Evolutionary conservation across 768 basidiomycete species (phyloP), one percentile per base, ranked within the genome.

Genomic region (Auricularia cornea): DNA sequence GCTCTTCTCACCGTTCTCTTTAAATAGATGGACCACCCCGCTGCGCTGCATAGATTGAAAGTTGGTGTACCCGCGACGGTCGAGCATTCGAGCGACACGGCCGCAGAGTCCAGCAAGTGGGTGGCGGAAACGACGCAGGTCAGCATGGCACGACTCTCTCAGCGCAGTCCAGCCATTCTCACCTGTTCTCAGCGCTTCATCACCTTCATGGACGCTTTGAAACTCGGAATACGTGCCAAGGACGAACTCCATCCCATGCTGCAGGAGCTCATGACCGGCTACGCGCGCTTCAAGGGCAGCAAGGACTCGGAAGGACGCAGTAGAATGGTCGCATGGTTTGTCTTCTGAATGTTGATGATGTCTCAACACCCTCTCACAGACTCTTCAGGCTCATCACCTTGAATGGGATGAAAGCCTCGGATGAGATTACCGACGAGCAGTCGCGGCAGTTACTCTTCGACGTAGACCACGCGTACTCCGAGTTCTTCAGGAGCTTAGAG

Each of bases 131-230:
- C 96, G 4, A 98, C 96, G 0, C 35, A 38, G 35, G 35, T 38
- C 35, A 38, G 35, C 16, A 63, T 38, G n/a, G n/a, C n/a, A n/a
- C 26, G n/a, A 28, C 29, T 11, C 30, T n/a, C n/a, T 41, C n/a
- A 40, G 57, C 23, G 48, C 1, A 3, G 59, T 68, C 2, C 63
- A 35, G 3, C 54, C 59, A 28, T 51, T 44, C 54, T 63, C 1
- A 38, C 16, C 35, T 8, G 35, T 38, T 1, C 35, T 38, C 69
- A 98, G 94, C 90, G 87, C 72, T 99, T 98, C 66, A 98, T 99
- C 67, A 98, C 96, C 0, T 95, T 98, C 67, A 97, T 98, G 92
- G 97, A 99, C 68, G 96, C 94, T 1, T 80, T 98, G 30, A 95
- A 94, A 71, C 80, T 98, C 59, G 86, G 89, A 11, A 77, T 98